Evolutionary conservation across 768 basidiomycete species (phyloP), one percentile per base, ranked within the genome.

Genomic region (Rhodosporidiobolus sp.): DNA sequence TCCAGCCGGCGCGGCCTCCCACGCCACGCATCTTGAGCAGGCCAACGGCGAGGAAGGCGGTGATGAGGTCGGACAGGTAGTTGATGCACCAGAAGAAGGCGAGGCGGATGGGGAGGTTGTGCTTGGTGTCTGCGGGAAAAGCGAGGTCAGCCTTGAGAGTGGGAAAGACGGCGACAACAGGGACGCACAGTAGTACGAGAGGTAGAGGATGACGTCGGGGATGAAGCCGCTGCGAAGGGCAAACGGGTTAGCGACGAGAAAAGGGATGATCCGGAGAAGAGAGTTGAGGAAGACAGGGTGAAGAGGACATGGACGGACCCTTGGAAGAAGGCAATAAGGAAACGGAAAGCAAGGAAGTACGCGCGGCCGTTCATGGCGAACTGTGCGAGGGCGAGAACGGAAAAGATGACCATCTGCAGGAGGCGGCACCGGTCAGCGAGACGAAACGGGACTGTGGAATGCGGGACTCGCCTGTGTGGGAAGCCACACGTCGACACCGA

Each of bases 1-100:
- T 55, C 82, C 81, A 82, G 2, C 81, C 81, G 0, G 78, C 78
- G 17, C 75, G 55, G 0, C 81, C 82, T 3, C 54, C 70, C 8
- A 81, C 48, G 2, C 81, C 81, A 17, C 81, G 69, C 80, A 83
- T 80, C 66, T 80, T 61, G n/a, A 81, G 76, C 5, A 82, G 70
- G n/a, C 80, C 82, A 2, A 78, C 80, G 1, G 78, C 82, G 7
- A 80, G 63, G 65, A 81, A 80, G 30, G 73, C 56, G 24, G 69
- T 64, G 63, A 50, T 35, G 9, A 43, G 79, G 52, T 77, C 35
- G 22, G 57, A 35, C 26, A 58, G 20, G 24, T 58, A 58, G 38
- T 43, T 43, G 38, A 43, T 43, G 38, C 38, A 43, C 38, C 38
- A 43, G 38, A 43, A 43, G 38, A 43, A 43, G 38, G 38, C 38